These are phyloP conservation scores for Citrullus mucosospermus DNA, from an alignment of 306 rosid genomes.

Conservation along the genomic window DNA sequence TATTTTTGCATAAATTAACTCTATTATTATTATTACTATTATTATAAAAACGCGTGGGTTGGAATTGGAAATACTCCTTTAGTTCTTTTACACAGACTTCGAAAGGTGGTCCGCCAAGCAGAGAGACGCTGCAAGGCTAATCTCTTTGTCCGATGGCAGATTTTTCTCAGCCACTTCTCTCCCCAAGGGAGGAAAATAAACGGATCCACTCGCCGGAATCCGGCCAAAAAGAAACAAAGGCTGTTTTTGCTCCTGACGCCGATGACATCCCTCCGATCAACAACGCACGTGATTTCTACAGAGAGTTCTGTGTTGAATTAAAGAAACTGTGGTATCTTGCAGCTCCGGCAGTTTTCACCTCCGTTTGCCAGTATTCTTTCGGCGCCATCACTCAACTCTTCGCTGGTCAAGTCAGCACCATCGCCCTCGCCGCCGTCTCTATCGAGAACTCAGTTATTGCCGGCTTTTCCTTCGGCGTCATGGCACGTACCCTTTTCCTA, in stretches of 20 bases:
- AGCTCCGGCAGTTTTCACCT: slow-evolving; percentile 85
- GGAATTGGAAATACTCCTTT: too few relatives aligned
- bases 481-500: slow-evolving; percentile 22
- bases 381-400: slow-evolving; percentile 75
- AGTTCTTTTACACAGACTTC: too few relatives aligned
- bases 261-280: slow-evolving; percentile 50
- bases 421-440: slow-evolving; percentile 77
- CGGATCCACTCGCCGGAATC: slow-evolving; percentile 7
- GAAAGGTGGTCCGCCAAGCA: too few relatives aligned
- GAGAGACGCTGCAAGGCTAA: too few relatives aligned
- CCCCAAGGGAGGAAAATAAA: not conserved
- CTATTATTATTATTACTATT: too few relatives aligned
- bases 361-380: slow-evolving; percentile 71
- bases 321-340: slow-evolving; percentile 88
- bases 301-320: slow-evolving; percentile 35
- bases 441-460: slow-evolving; percentile 85
- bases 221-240: slow-evolving; percentile 15
- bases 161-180: slow-evolving; percentile 18
- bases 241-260: slow-evolving; percentile 31
- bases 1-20: too few relatives aligned
- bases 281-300: slow-evolving; percentile 23
- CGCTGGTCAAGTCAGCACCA: slow-evolving; percentile 66
- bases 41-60: too few relatives aligned
- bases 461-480: slow-evolving; percentile 70
- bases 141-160: slow-evolving; percentile 8